Percentiles rank a stretch among this genome's conserved stretches.
These are phyloP conservation scores for Lathyrus sativus DNA, from an alignment of 306 rosid species.

Conservation along the genomic window DNA sequence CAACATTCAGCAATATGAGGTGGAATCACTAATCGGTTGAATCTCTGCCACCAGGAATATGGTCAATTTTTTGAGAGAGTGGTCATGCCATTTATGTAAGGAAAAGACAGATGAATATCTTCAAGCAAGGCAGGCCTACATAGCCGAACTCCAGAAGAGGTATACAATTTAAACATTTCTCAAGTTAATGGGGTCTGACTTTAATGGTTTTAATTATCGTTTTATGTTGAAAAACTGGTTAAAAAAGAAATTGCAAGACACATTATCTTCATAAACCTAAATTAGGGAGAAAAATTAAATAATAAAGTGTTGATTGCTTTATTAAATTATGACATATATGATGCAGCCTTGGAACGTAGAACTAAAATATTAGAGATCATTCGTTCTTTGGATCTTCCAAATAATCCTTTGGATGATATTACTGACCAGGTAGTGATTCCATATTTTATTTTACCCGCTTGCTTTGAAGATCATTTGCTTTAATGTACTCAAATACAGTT, in stretches of 20 bases:
- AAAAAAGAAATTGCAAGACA: neutral
- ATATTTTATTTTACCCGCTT: constrained; percentile 22
- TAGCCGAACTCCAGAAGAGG: constrained; percentile 79
- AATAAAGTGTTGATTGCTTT: constrained; percentile 26
- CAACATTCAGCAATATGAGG: too few species aligned
- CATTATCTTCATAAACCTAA: constrained; percentile 21
- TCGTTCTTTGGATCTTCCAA: constrained; percentile 92
- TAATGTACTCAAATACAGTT: neutral
- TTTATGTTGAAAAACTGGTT: constrained; percentile 21
- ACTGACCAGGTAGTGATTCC: constrained; percentile 78
- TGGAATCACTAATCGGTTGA: too few species aligned
- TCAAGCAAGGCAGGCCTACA: constrained; percentile 67
- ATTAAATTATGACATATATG: constrained; percentile 65
- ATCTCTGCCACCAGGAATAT: too few species aligned
- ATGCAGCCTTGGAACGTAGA: constrained; percentile 79
- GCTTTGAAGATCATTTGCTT: constrained; percentile 21
- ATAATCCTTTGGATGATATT: constrained; percentile 95
- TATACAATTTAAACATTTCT: constrained; percentile 34
- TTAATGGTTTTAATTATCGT: constrained; percentile 11
- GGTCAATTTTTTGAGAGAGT: too few species aligned
- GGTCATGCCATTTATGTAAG: constrained; percentile 94
- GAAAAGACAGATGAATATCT: constrained; percentile 91
- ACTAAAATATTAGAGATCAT: constrained; percentile 66
- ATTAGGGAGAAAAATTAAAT: neutral
- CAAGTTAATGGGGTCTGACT: constrained; percentile 34